Evolutionary conservation across 371 early-diverging fungal genomes (phyloP), one percentile per base, ranked within the genome.

Genomic region (Actinomortierella wolfii): DNA sequence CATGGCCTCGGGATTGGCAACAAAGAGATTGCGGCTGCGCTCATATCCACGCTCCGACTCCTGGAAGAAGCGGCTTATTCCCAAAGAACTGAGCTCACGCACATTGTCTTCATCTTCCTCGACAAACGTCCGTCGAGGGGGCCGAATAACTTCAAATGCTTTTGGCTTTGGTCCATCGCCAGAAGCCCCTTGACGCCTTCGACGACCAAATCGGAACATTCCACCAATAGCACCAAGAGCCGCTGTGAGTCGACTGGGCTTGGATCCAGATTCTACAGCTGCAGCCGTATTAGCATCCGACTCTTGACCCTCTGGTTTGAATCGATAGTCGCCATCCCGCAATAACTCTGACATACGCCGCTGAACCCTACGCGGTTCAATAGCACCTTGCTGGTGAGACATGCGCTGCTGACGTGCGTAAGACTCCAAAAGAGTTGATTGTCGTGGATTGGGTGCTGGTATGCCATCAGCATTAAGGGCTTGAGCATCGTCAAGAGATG

Each of bases 81-180:
- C 67, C 3, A 67, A 4, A n/a, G 73, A 73, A 43, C 62, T 73
- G 39, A 73, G 54, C 40, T 73, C 73, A 23, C 67, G 44, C 15
- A 67, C 39, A n/a, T 68, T 68, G 14, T 70, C 71, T 14, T 65
- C 73, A 2, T 67, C 67, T 23, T 20, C 54, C 26, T 62, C 55
- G 13, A 54, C 63, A 29, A 63, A 52, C 23, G 67, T 48, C 14
- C 45, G 60, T 40, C 74, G 54, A 6, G 52, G 48, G 1, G 66
- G 74, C n/a, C 74, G 59, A 21, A 73, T 73, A n/a, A 73, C 73
- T 13, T 73, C 73, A 49, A 73, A 73, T 2, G 73, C 74, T 39
- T 73, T 73, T 52, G 74, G 67, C 28, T 67, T 73, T 4, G 67
- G 21, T 18, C 63, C 57, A 15, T 63, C 63, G 1, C 59, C 55